Evolutionary conservation across 495 filamentous ascomycete species (phyloP), one percentile per base, ranked within the genome.

Genomic region (Pseudomonodictys pantanalensis): DNA sequence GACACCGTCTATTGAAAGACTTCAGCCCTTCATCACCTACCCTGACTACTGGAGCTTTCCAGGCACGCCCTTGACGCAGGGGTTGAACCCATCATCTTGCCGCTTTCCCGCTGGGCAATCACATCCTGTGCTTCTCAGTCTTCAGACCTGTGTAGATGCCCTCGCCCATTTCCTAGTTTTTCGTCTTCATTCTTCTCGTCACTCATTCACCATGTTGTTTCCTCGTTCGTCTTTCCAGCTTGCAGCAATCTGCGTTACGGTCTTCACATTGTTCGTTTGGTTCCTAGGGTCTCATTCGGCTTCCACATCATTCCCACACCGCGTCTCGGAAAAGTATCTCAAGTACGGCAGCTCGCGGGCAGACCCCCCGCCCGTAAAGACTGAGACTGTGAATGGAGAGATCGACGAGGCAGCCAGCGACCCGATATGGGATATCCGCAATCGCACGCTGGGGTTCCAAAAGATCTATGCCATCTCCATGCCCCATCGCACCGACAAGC

Each of bases 381-480:
- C 9, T 28, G 32, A 29, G 28, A 5, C 44, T 38, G 20, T 18
- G 24, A 52, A 46, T 38, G 39, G 52, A 4, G n/a, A 23, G 2
- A 20, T 53, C 39, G 30, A 44, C 11, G 52, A 62, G 23, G 24
- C 58, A 15, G 43, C 41, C 17, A 28, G 51, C 43, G 58, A 62
- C 28, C 50, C 50, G 7, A 56, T 62, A 6, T 32, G 52, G 41
- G 43, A 62, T 42, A 43, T 62, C 20, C 58, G 43, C 20, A 62
- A 56, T 43, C 41, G 30, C 1, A 56, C 51, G 20, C 33, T 62
- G 46, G 51, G 58, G 52, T 64, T 64, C 41, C 54, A 64, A 23
- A 64, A 64, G 47, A 64, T 64, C 1, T 64, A 30, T 33, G 47
- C 47, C 2, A 24, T 64, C 17, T 57, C 53, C 1, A 57, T 64